Evolutionary conservation across 768 basidiomycete genomes (phyloP), one percentile per base, ranked within the genome.

Genomic region (Galerina marginata): DNA sequence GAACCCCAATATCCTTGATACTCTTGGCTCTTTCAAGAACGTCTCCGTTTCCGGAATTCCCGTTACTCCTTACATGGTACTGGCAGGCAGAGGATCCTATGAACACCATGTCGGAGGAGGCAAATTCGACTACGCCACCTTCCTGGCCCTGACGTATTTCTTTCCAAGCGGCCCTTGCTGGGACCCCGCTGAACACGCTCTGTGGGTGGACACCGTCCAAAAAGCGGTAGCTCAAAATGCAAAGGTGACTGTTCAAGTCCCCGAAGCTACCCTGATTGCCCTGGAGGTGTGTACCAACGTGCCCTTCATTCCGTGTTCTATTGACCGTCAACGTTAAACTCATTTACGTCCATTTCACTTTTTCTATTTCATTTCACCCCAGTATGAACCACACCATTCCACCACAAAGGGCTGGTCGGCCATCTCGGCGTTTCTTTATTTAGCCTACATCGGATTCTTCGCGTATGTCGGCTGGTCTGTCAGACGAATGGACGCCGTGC

Each of bases 61-160:
- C 20, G 74, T 94, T 48, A 88, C 86, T 9, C 84, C 89, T 2
- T 80, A 84, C 45, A 93, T 93, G 89, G 89, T 93, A 33, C 75
- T 95, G 39, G 90, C 91, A 7, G 88, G 90, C 16, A 80, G 90
- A 58, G 86, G 84, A 23, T 78, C 78, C 14, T 79, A 77, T 50
- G 84, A 88, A 54, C 82, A 81, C 48, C 80, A 81, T 58, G 75
- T 74, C 53, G 72, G 74, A n/a, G 70, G 74, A 37, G 74, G 77
- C n/a, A 78, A 79, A 58, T 80, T 87, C 51, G 87, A 90, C 67
- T 83, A 80, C 60, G 89, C 91, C 48, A 83, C 79, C 53, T 91
- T 87, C 68, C 82, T 95, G 16, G 91, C 88, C 14, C 78, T 94
- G 59, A 93, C 92, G 0, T 95, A 92, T 72, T 88, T 93, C 75